Evolutionary conservation across 495 filamentous ascomycete species (phyloP), one percentile per base, ranked within the genome.

Genomic region (Xylaria castorea): DNA sequence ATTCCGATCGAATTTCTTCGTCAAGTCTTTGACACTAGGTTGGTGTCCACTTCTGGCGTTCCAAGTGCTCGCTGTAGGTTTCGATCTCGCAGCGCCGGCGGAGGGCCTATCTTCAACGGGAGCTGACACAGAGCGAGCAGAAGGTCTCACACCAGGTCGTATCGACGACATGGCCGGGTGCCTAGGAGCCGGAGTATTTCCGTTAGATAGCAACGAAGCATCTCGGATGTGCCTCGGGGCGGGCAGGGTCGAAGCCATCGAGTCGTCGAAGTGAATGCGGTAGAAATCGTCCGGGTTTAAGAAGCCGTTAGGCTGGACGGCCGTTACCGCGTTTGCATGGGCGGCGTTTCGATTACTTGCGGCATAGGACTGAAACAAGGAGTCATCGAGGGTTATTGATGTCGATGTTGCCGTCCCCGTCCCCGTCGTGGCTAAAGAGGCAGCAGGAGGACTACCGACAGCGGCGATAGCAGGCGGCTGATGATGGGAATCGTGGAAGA

Each of bases 271-370:
- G 73, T 85, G 85, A 75, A 80, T 83, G 74, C 83, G 81, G 76
- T 89, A 88, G 75, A 87, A 89, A 67, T 87, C 81, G 82, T 84
- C 86, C 46, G 85, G 85, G 69, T 86, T 80, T 76, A 79, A 73
- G 71, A 76, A 71, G 63, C 76, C 76, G 73, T 78, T 73, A 72
- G 77, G 74, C 72, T 81, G 81, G 78, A 79, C 76, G 79, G 60
- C 76, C 66, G 74, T 7, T 62, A 64, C 71, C 71, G 80, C 76
- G 72, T 80, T 80, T 74, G 80, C 76, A 77, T 81, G 71, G 70
- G 75, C 78, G 75, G 82, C 78, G 73, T 83, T 73, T 25, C 75
- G 76, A 74, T 82, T 82, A 53, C 79, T 75, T 36, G 83, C 77
- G 69, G 80, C 80, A 82, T 80, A 80, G 58, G 81, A 80, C 70